Conservation (phyloP, 495 filamentous ascomycete genomes). For the Penicillium ucsense region DNA sequence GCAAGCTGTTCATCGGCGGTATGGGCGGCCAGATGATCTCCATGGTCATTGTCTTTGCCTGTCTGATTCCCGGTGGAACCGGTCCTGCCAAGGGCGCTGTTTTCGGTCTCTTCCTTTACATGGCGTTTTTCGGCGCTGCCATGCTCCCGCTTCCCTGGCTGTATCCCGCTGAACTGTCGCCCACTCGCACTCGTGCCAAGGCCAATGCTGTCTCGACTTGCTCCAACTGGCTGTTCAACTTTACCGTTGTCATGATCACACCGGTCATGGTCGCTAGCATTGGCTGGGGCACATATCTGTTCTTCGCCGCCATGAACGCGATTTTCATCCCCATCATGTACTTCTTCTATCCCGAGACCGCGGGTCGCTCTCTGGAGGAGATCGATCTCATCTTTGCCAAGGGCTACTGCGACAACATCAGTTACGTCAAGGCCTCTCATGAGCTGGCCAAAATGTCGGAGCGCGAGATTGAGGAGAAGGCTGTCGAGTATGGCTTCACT, state of each 20-base stretch:
- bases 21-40: slow-evolving; percentile 56
- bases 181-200: slow-evolving; percentile 63
- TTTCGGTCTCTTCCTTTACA: slow-evolving; percentile 72
- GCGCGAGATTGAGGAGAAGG: slow-evolving; percentile 54
- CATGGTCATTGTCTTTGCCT: slow-evolving; percentile 70
- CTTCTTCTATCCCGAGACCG: slow-evolving; percentile 71
- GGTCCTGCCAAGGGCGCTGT: slow-evolving; percentile 57
- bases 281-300: slow-evolving; percentile 68
- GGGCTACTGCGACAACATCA: slow-evolving; percentile 63
- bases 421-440: slow-evolving; percentile 59
- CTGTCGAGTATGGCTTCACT: slow-evolving; percentile 50
- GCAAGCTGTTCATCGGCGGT: slow-evolving; percentile 67
- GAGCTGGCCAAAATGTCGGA: slow-evolving; percentile 59
- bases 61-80: slow-evolving; percentile 49
- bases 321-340: slow-evolving; percentile 64
- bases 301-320: slow-evolving; percentile 65
- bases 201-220: slow-evolving; percentile 70
- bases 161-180: slow-evolving; percentile 63
- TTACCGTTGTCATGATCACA: slow-evolving; percentile 71
- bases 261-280: slow-evolving; percentile 62
- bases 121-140: slow-evolving; percentile 65
- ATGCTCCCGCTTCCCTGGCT: slow-evolving; percentile 53
- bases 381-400: slow-evolving; percentile 78
- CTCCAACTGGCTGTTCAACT: slow-evolving; percentile 77
- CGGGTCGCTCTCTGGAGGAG: slow-evolving; percentile 61